Conservation (phyloP, 805 yeast species). For the Huiozyma sinensis region DNA sequence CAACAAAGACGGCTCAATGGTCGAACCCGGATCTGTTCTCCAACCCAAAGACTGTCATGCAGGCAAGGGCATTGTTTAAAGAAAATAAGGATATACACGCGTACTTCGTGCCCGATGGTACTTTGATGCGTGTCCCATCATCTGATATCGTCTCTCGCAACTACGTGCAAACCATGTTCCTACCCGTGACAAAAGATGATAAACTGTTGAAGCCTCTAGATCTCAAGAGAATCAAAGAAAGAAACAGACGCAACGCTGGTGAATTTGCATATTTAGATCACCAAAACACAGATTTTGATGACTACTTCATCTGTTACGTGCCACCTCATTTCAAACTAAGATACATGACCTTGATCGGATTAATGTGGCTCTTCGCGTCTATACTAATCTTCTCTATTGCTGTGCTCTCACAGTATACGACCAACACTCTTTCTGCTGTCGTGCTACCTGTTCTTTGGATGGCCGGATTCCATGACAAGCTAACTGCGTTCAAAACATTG, state of each 20-base stretch:
- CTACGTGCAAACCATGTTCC: conserved; percentile 57
- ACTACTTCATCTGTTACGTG: conserved; percentile 68
- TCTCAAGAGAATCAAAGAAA: conserved; percentile 23
- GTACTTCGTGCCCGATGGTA: conserved; percentile 72
- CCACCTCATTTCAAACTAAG: conserved; percentile 69
- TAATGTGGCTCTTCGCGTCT: conserved; percentile 38
- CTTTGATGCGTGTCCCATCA: conserved; percentile 76
- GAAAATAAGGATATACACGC: conserved; percentile 35
- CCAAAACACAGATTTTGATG: conserved; percentile 31
- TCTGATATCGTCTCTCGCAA: conserved; percentile 64
- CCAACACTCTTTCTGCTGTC: conserved; percentile 7
- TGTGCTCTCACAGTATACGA: conserved; percentile 11
- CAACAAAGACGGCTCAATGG: conserved; percentile 26
- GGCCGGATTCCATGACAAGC: neutral
- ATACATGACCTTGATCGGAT: conserved; percentile 32
- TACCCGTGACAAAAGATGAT: conserved; percentile 75
- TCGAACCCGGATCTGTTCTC: conserved; percentile 43
- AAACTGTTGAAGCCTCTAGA: conserved; percentile 36
- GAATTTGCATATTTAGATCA: conserved; percentile 36
- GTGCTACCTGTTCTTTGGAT: conserved; percentile 6
- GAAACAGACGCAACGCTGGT: conserved; percentile 30
- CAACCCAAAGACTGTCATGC: conserved; percentile 41
- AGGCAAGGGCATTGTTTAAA: conserved; percentile 36
- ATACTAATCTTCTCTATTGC: conserved; percentile 16
- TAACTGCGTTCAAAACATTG: neutral